Evolutionary conservation across 345 rosid genomes (phyloP).

Genomic region (Euphorbia peplus): DNA sequence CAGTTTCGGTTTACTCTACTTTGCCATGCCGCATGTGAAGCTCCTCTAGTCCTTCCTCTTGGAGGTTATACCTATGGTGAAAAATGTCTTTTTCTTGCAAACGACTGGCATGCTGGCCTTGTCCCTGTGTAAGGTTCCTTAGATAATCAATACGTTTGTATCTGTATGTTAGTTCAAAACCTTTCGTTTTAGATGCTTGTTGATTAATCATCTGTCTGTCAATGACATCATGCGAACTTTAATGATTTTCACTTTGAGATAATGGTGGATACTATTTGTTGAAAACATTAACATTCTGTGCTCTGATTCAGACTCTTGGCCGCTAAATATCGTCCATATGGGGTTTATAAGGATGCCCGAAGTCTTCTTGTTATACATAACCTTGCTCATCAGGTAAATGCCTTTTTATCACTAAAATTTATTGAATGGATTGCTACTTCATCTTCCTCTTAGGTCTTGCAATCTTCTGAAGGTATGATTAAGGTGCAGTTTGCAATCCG

Average conservation of each 20-base stretch:
- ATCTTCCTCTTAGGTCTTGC: not conserved
- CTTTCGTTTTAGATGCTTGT: not conserved
- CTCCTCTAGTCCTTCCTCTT: conserved; percentile 84
- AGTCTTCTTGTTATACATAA: conserved; percentile 80
- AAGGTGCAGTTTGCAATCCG: conserved; percentile 5
- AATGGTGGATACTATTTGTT: not conserved
- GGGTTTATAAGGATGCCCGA: conserved; percentile 89
- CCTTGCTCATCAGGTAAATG: conserved; percentile 87
- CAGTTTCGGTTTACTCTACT: conserved; percentile 96
- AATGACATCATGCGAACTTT: no score
- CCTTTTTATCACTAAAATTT: conserved; percentile 1
- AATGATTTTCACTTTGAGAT: not conserved
- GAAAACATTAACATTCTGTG: not conserved
- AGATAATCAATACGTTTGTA: conserved; percentile 2
- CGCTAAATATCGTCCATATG: conserved; percentile 74
- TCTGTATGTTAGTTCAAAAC: not conserved
- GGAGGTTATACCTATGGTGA: conserved; percentile 95
- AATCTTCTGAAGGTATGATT: not conserved
- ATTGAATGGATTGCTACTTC: not conserved
- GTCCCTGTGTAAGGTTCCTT: conserved; percentile 71
- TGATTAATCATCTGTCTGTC: not conserved
- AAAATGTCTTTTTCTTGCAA: conserved; percentile 83
- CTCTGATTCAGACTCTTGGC: conserved; percentile 69
- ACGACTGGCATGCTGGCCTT: conserved; percentile 98
- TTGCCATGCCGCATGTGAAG: conserved; percentile 97